Evolutionary conservation across 495 filamentous ascomycete species (phyloP), one percentile per base, ranked within the genome.

Genomic region (Tricharina praecox): DNA sequence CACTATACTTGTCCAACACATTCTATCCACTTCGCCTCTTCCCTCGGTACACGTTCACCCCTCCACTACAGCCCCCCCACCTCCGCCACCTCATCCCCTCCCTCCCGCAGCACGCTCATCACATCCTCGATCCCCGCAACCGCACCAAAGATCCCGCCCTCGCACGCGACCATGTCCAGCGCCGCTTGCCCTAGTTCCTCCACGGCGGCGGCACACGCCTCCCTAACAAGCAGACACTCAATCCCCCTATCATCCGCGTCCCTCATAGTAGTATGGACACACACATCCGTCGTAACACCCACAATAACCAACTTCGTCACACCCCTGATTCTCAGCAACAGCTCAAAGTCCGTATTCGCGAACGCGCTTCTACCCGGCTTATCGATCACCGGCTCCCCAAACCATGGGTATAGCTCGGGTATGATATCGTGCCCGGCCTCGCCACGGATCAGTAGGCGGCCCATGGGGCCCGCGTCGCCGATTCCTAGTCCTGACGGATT

Each of bases 311-410:
- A 64, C 52, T 81, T 78, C 47, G 65, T 72, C 34, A 82, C 55
- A 0, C 72, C 74, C 37, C 68, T 71, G 45, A 72, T 69, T n/a
- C 68, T 69, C 23, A 83, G 62, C 26, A 74, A 55, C 4, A 75
- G 64, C 45, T 77, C 70, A 36, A 82, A 72, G 23, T 79, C 75
- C 0, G 78, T 82, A 49, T 80, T 65, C 11, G 70, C 63, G 52
- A 83, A 83, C 1, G 78, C 78, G n/a, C 76, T 70, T 2, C 68
- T 67, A 0, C 77, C 78, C 0, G 78, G 76, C 59, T 83, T 82
- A 56, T 81, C 77, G 30, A 83, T 73, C 3, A 82, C 66, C 0
- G 74, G 70, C 50, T 82, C 78, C 3, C 63, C 62, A 2, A 64
- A 64, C 1, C 70, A 50, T 18, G 77, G 77, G 34, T 67, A 63